These are phyloP conservation scores for Fusarium veterinarium DNA, from an alignment of 2,329 filamentous ascomycete species.

Conservation along the genomic window DNA sequence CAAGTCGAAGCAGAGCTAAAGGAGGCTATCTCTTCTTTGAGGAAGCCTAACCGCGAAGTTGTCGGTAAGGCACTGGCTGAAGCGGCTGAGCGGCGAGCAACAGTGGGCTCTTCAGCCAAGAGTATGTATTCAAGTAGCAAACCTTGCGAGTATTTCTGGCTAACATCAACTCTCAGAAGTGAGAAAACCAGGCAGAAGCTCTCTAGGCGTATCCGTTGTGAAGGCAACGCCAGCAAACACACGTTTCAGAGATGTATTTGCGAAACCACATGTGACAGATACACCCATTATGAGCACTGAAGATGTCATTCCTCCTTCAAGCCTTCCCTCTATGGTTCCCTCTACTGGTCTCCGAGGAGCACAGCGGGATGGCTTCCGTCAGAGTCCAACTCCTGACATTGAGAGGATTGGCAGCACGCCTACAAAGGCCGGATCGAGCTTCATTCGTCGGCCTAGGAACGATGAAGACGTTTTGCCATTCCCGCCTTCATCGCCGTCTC, in stretches of 20 bases:
- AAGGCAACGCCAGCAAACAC: conserved; percentile 69
- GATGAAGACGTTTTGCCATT: conserved; percentile 44
- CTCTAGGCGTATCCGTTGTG: conserved; percentile 56
- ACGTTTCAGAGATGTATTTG: conserved; percentile 64
- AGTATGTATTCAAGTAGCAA: conserved; percentile 56
- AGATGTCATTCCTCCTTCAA: conserved; percentile 53
- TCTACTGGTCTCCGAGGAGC: conserved; percentile 54
- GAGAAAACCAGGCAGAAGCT: conserved; percentile 61
- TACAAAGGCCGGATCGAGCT: conserved; percentile 43
- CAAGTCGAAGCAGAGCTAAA: conserved; percentile 76
- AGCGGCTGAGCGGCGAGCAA: conserved; percentile 71
- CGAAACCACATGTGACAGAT: conserved; percentile 44
- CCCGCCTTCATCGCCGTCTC: conserved; percentile 52
- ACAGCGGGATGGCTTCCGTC: conserved; percentile 47
- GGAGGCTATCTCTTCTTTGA: conserved; percentile 78
- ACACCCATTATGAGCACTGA: conserved; percentile 41
- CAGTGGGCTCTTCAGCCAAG: conserved; percentile 56
- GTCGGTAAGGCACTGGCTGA: conserved; percentile 75
- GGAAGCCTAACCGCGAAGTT: conserved; percentile 79
- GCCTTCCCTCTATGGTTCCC: conserved; percentile 53
- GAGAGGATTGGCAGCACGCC: conserved; percentile 49
- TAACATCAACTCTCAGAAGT: conserved; percentile 57
- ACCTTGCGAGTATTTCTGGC: conserved; percentile 7
- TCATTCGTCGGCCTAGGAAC: conserved; percentile 45
- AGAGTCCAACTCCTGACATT: conserved; percentile 46